Evolutionary conservation across 805 yeast genomes (phyloP).

Genomic region (Candida palmyrensis): DNA sequence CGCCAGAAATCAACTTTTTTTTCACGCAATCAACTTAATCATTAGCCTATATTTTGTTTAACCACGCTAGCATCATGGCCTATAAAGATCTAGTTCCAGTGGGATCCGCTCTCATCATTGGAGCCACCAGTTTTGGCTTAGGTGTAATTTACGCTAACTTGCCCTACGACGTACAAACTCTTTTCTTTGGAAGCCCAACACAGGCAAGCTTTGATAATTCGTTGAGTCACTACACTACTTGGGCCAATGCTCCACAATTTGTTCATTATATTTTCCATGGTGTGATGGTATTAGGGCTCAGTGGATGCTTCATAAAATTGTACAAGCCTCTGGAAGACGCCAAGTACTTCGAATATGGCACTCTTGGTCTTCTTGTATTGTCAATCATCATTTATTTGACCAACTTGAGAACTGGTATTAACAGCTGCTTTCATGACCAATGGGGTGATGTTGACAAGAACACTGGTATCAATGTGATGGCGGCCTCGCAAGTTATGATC

Average conservation of each 20-base stretch:
- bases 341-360: constrained; percentile 85
- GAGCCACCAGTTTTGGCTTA: constrained; percentile 69
- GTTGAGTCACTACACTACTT: constrained; percentile 64
- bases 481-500: constrained; percentile 79
- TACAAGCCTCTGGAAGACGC: constrained; percentile 85
- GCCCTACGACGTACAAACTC: constrained; percentile 74
- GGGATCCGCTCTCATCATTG: constrained; percentile 37
- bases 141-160: constrained; percentile 76
- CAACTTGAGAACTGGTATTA: constrained; percentile 76
- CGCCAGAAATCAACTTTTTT: neutral
- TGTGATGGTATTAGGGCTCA: constrained; percentile 58
- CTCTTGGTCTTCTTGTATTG: constrained; percentile 67
- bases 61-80: constrained; percentile 10
- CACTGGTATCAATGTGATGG: constrained; percentile 87
- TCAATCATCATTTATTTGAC: constrained; percentile 79
- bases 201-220: constrained; percentile 56
- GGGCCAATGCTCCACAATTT: constrained; percentile 61
- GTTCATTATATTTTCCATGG: constrained; percentile 60
- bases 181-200: constrained; percentile 54
- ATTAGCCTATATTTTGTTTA: too few species aligned
- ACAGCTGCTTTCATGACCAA: constrained; percentile 59
- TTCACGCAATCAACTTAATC: neutral
- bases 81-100: constrained; percentile 44
- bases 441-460: constrained; percentile 93
- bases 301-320: constrained; percentile 71